These are phyloP conservation scores for Nakazawaea wyomingensis DNA, from an alignment of 805 yeast species.

Conservation along the genomic window DNA sequence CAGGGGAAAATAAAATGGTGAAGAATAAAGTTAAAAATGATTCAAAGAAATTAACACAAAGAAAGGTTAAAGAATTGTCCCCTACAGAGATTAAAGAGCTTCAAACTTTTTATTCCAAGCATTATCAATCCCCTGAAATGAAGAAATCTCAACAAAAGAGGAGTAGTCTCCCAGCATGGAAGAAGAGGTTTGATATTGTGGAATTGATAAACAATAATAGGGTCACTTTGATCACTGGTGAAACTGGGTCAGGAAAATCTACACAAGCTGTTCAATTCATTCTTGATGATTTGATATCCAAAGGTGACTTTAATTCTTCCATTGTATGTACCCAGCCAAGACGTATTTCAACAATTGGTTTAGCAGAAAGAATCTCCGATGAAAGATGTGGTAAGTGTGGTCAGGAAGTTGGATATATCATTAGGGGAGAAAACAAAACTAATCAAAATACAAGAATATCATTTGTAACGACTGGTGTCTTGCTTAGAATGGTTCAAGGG, in stretches of 20 bases:
- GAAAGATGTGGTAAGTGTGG: conserved; percentile 69
- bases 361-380: conserved; percentile 87
- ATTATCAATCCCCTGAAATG: conserved; percentile 29
- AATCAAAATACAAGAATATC: conserved; percentile 60
- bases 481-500: conserved; percentile 76
- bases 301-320: conserved; percentile 46
- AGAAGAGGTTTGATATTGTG: conserved; percentile 51
- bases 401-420: conserved; percentile 79
- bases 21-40: conserved; percentile 9
- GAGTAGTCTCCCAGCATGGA: conserved; percentile 78
- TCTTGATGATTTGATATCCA: conserved; percentile 55
- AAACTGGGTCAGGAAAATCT: conserved; percentile 96
- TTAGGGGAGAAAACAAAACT: conserved; percentile 83
- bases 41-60: conserved; percentile 13
- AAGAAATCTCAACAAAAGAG: conserved; percentile 38
- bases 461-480: conserved; percentile 90
- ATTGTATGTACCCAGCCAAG: conserved; percentile 94
- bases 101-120: conserved; percentile 27
- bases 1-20: background rate
- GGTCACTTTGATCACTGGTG: conserved; percentile 85
- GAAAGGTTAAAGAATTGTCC: conserved; percentile 18
- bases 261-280: conserved; percentile 92
- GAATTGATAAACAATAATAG: conserved; percentile 50
- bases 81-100: conserved; percentile 27
- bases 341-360: conserved; percentile 90